Percentiles rank a stretch among this genome's conserved stretches.
phyloP scores from a whole-genome alignment of 257 asterid species.

The Salvia miltiorrhiza region DNA sequence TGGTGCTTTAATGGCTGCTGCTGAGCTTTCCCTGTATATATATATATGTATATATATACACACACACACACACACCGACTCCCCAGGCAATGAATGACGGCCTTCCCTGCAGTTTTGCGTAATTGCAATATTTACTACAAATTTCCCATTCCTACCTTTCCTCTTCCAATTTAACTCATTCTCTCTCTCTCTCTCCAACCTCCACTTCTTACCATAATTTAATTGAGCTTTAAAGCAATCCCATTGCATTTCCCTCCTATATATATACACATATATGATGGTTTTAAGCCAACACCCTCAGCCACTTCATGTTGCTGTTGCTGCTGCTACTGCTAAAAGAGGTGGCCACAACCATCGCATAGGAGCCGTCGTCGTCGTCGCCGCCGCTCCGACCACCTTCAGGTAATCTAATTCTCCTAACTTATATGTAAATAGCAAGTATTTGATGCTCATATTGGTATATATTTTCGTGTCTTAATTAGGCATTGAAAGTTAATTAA shows the following conservation, averaged over 20 bases:
- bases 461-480: background rate
- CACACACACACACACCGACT: constrained; percentile 30
- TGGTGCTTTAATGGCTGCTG: constrained; percentile 47
- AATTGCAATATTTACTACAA: constrained; percentile 63
- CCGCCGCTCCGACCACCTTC: background rate
- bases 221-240: constrained; percentile 51
- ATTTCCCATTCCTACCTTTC: constrained; percentile 56
- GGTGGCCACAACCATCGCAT: background rate
- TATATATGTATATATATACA: background rate
- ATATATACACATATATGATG: constrained; percentile 31
- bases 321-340: background rate
- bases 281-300: constrained; percentile 28
- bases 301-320: constrained; percentile 16
- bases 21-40: constrained; percentile 28
- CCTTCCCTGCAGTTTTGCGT: constrained; percentile 44
- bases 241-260: constrained; percentile 16
- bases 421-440: background rate
- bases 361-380: background rate
- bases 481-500: background rate
- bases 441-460: background rate
- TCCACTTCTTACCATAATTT: constrained; percentile 40
- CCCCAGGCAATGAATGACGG: constrained; percentile 58
- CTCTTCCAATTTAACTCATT: constrained; percentile 4
- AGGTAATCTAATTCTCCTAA: background rate
- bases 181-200: constrained; percentile 22